phyloP scores from a whole-genome alignment of 2,329 filamentous ascomycete species.

The Cadophora malorum region DNA sequence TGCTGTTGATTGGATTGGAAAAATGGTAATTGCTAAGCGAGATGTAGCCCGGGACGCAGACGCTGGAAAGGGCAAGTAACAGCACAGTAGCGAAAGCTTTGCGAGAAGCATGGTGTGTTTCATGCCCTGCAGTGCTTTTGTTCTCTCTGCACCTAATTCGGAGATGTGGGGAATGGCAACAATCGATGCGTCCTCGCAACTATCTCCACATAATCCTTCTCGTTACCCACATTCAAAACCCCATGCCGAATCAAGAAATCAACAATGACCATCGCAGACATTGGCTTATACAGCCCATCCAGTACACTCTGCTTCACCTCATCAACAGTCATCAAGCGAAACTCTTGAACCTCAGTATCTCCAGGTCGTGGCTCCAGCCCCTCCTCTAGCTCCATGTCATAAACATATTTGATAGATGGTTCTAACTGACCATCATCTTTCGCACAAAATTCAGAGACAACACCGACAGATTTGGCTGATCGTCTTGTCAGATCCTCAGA shows the following conservation, averaged over 20 bases:
- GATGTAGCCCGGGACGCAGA: background rate
- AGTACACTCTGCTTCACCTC: slow-evolving; percentile 67
- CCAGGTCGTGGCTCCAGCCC: slow-evolving; percentile 68
- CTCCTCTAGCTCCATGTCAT: slow-evolving; percentile 74
- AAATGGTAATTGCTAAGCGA: background rate
- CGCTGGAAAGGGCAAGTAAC: background rate
- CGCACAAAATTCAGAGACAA: slow-evolving; percentile 83
- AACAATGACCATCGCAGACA: slow-evolving; percentile 77
- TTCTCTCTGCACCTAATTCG: background rate
- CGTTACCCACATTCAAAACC: slow-evolving; percentile 73
- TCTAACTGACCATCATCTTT: slow-evolving; percentile 80
- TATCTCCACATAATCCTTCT: slow-evolving; percentile 77
- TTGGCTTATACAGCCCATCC: slow-evolving; percentile 80
- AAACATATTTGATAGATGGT: slow-evolving; percentile 90
- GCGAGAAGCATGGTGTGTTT: too few relatives aligned
- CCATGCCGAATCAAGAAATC: slow-evolving; percentile 85
- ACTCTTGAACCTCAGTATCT: slow-evolving; percentile 81
- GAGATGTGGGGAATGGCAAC: slow-evolving; percentile 74
- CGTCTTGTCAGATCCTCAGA: slow-evolving; percentile 70
- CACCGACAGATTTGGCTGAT: slow-evolving; percentile 67
- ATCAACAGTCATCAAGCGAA: slow-evolving; percentile 67
- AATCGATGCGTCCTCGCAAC: slow-evolving; percentile 75
- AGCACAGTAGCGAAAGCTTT: too few relatives aligned
- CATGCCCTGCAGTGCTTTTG: too few relatives aligned
- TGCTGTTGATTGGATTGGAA: background rate